Evolutionary conservation across 2,329 filamentous ascomycete species (phyloP).

Genomic region (Corinectria fuckeliana): DNA sequence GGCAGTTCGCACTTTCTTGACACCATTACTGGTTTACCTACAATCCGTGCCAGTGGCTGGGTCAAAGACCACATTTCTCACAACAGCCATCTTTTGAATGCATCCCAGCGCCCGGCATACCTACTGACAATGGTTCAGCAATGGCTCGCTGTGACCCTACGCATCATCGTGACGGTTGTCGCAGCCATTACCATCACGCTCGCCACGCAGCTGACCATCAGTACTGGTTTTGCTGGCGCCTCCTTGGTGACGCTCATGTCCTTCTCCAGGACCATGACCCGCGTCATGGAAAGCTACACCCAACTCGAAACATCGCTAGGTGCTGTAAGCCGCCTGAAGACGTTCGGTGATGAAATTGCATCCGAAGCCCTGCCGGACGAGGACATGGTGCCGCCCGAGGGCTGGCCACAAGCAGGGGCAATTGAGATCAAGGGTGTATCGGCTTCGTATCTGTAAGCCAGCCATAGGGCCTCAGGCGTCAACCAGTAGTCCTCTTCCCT

Average conservation of each 20-base stretch:
- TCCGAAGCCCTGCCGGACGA: conserved; percentile 5
- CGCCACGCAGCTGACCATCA: conserved; percentile 50
- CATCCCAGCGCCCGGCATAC: conserved; percentile 63
- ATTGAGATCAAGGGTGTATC: conserved; percentile 17
- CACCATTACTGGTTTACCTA: conserved; percentile 58
- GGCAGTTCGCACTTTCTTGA: conserved; percentile 56
- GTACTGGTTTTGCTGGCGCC: conserved; percentile 48
- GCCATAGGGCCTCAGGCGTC: too few relatives aligned
- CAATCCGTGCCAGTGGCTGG: conserved; percentile 64
- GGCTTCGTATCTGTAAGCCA: conserved; percentile 20
- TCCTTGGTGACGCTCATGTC: conserved; percentile 47
- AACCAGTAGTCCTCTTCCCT: too few relatives aligned
- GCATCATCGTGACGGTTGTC: conserved; percentile 56
- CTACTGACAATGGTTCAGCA: conserved; percentile 63
- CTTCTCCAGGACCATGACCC: conserved; percentile 35
- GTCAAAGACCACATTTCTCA: conserved; percentile 39
- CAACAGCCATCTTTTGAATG: conserved; percentile 57
- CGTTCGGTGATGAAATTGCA: neutral
- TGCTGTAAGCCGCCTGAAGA: conserved; percentile 33
- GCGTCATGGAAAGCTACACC: conserved; percentile 44
- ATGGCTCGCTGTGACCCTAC: conserved; percentile 61
- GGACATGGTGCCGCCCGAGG: neutral
- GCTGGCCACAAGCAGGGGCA: conserved; percentile 15
- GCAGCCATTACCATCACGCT: conserved; percentile 55
- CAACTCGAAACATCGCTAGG: conserved; percentile 40